Conservation (phyloP, 352 stramenopile genomes). For the Halophytophthora batemanensis region DNA sequence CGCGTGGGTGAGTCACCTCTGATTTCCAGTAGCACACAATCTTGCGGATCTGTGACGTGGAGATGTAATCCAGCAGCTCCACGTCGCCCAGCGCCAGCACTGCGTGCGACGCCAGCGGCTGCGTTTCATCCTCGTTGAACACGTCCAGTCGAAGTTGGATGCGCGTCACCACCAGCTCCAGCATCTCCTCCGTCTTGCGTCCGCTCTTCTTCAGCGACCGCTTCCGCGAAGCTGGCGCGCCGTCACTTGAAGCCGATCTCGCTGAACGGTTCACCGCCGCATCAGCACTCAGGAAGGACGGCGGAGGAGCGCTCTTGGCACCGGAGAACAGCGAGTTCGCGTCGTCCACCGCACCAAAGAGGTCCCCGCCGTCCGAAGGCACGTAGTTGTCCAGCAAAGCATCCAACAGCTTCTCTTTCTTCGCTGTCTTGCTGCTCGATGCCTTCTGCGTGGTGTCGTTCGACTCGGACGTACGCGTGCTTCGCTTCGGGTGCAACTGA, state of each 20-base stretch:
- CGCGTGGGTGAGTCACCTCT: slow-evolving; percentile 70
- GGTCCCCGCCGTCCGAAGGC: slow-evolving; percentile 43
- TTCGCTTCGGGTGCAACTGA: slow-evolving; percentile 16
- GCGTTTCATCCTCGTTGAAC: slow-evolving; percentile 73
- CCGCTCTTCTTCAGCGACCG: slow-evolving; percentile 75
- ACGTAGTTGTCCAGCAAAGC: slow-evolving; percentile 85
- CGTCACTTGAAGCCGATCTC: slow-evolving; percentile 18
- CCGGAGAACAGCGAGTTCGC: slow-evolving; percentile 36
- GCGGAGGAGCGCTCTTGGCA: slow-evolving; percentile 31
- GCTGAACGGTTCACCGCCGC: slow-evolving; percentile 18
- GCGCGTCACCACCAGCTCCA: slow-evolving; percentile 74
- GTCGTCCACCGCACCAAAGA: slow-evolving; percentile 44
- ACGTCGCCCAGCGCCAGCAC: slow-evolving; percentile 77
- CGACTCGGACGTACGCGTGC: slow-evolving; percentile 1
- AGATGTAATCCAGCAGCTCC: slow-evolving; percentile 88
- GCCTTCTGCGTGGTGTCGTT: slow-evolving; percentile 1
- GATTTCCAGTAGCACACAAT: slow-evolving; percentile 91
- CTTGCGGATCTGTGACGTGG: slow-evolving; percentile 87
- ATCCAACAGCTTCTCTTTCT: slow-evolving; percentile 77
- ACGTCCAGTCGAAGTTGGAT: slow-evolving; percentile 84
- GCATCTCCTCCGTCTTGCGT: slow-evolving; percentile 88
- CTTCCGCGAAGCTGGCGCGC: slow-evolving; percentile 30
- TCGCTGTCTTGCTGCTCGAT: slow-evolving; percentile 13
- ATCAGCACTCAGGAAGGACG: slow-evolving; percentile 33
- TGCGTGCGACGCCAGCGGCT: slow-evolving; percentile 71